phyloP scores from a whole-genome alignment of 179 eudicot species.

The Beta lomatogona region DNA sequence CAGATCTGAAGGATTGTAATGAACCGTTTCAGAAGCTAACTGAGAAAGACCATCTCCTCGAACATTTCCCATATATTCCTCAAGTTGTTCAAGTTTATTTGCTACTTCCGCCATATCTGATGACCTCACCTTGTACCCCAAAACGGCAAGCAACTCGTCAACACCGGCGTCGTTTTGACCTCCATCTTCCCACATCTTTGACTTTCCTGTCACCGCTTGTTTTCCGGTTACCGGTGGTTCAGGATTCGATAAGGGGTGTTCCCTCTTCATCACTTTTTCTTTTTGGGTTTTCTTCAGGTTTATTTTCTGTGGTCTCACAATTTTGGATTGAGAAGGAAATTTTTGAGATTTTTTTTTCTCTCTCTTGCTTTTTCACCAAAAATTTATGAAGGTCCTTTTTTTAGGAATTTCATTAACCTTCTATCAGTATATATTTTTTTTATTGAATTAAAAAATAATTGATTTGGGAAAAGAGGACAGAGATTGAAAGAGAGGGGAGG shows the following conservation, averaged over 20 bases:
- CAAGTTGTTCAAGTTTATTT: slow-evolving; percentile 68
- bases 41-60: slow-evolving; percentile 54
- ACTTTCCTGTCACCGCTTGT: slow-evolving; percentile 22
- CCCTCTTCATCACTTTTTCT: slow-evolving; percentile 47
- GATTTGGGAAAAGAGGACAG: neutral
- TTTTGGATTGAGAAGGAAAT: neutral
- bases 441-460: too few species aligned
- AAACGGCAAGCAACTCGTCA: slow-evolving; percentile 76
- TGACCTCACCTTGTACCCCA: slow-evolving; percentile 81
- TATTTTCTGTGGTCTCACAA: neutral
- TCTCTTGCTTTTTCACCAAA: neutral
- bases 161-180: slow-evolving; percentile 47
- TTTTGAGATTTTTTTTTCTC: slow-evolving; percentile 8
- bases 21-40: slow-evolving; percentile 61
- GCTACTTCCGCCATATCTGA: slow-evolving; percentile 85
- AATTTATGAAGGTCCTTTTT: neutral
- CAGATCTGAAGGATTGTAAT: slow-evolving; percentile 86
- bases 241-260: slow-evolving; percentile 34
- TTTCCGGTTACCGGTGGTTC: slow-evolving; percentile 8
- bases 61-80: slow-evolving; percentile 60
- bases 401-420: neutral
- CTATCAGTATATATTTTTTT: too few species aligned
- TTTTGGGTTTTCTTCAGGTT: neutral
- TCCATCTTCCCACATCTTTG: slow-evolving; percentile 44
- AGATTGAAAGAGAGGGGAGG: neutral